phyloP scores from a whole-genome alignment of 495 filamentous ascomycete genomes.

The Penicillium arizonense region DNA sequence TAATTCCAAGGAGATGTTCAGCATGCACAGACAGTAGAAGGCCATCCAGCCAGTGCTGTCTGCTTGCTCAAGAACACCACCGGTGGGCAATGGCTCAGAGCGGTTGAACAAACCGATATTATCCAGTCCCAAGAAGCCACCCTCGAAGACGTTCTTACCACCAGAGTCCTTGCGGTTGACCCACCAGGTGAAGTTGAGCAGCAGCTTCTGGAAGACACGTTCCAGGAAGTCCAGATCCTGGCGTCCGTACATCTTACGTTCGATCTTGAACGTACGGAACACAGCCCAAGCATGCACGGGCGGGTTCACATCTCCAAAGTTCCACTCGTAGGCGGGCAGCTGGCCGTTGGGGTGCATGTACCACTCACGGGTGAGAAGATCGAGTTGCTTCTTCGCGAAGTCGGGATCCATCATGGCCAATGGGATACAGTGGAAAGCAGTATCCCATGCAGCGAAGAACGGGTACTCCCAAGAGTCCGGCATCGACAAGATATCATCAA shows the following conservation, averaged over 20 bases:
- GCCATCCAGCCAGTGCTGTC: slow-evolving; percentile 99
- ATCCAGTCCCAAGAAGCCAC: slow-evolving; percentile 93
- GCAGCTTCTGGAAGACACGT: slow-evolving; percentile 91
- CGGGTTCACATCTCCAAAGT: slow-evolving; percentile 95
- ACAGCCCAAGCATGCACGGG: slow-evolving; percentile 96
- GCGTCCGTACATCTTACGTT: slow-evolving; percentile 92
- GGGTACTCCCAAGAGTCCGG: slow-evolving; percentile 98
- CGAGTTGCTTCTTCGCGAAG: slow-evolving; percentile 95
- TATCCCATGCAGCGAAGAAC: slow-evolving; percentile 98
- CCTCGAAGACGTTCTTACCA: slow-evolving; percentile 95
- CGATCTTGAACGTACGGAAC: slow-evolving; percentile 95
- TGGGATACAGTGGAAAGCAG: slow-evolving; percentile 93
- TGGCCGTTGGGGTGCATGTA: slow-evolving; percentile 99
- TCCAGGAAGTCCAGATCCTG: slow-evolving; percentile 95
- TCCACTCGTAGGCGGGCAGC: slow-evolving; percentile 92
- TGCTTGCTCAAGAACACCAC: slow-evolving; percentile 89
- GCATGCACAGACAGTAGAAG: slow-evolving; percentile 91
- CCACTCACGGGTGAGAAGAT: slow-evolving; percentile 94
- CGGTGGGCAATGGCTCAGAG: slow-evolving; percentile 93
- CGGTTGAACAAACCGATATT: slow-evolving; percentile 98
- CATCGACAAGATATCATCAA: slow-evolving; percentile 95
- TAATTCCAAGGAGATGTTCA: slow-evolving; percentile 92
- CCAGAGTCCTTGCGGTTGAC: slow-evolving; percentile 92
- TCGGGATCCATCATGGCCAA: slow-evolving; percentile 96
- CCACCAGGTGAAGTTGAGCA: slow-evolving; percentile 99